These are phyloP conservation scores for Calonectria multiphialidica DNA, from an alignment of 2,329 filamentous ascomycete genomes.

Conservation along the genomic window DNA sequence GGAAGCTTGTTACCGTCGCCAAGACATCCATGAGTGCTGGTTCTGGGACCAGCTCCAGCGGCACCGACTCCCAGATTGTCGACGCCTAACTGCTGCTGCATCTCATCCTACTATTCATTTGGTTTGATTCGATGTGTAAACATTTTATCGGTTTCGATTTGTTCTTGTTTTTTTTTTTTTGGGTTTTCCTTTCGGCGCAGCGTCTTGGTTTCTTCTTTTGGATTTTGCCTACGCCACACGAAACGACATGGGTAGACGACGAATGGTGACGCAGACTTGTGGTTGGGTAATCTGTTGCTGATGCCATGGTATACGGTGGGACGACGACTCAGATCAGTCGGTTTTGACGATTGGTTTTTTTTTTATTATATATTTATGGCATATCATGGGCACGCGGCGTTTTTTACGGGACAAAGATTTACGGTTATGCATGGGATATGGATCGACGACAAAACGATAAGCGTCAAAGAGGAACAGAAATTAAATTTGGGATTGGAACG, in stretches of 20 bases:
- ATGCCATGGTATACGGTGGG: neutral
- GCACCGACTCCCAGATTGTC: conserved; percentile 39
- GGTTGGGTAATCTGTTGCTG: conserved; percentile 15
- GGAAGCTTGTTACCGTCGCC: conserved; percentile 68
- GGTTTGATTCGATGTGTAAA: conserved; percentile 4
- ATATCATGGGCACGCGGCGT: conserved; percentile 6
- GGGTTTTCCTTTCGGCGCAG: conserved; percentile 5
- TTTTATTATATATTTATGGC: neutral
- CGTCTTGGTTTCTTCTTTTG: neutral
- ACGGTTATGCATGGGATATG: conserved; percentile 5
- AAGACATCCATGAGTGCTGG: conserved; percentile 57
- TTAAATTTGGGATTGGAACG: neutral
- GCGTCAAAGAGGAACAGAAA: conserved; percentile 3
- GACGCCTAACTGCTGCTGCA: conserved; percentile 27
- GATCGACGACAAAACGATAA: conserved; percentile 11
- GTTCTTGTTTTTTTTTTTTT: neutral
- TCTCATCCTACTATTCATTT: neutral
- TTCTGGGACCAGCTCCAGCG: conserved; percentile 46
- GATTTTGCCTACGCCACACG: neutral
- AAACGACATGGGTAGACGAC: neutral
- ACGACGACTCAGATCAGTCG: neutral
- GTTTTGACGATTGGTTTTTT: neutral
- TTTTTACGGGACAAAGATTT: neutral
- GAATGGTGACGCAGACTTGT: neutral
- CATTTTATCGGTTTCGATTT: no score